Conservation (phyloP, 768 basidiomycete species). For the Lactarius hengduanensis region DNA sequence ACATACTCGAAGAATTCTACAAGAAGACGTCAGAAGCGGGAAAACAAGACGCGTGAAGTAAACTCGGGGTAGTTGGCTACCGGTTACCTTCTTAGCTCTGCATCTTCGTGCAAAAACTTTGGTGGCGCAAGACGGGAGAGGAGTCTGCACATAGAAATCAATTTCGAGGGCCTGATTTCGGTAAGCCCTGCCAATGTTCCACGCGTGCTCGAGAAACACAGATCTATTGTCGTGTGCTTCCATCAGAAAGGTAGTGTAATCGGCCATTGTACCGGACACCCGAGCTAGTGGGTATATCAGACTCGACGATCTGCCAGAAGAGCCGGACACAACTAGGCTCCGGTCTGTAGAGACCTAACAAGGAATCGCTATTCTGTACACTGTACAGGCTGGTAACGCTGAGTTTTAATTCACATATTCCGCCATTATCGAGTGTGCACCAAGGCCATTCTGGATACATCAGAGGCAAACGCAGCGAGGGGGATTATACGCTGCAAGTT, state of each 20-base stretch:
- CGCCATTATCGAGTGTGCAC: too few relatives aligned
- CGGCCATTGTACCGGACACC: neutral
- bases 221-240: neutral
- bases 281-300: neutral
- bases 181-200: conserved; percentile 1
- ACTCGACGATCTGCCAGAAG: too few relatives aligned
- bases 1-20: neutral
- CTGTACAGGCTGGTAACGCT: too few relatives aligned
- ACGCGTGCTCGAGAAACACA: neutral
- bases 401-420: too few relatives aligned
- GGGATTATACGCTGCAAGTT: too few relatives aligned
- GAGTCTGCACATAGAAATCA: neutral
- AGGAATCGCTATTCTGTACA: too few relatives aligned
- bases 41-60: neutral
- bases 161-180: neutral
- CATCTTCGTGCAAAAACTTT: neutral
- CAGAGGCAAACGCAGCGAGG: too few relatives aligned
- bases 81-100: neutral
- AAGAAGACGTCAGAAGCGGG: neutral
- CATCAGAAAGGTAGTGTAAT: neutral
- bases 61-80: neutral
- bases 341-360: too few relatives aligned
- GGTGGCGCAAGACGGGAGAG: neutral
- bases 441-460: too few relatives aligned
- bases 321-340: too few relatives aligned